Evolutionary conservation across 768 basidiomycete species (phyloP), one percentile per base, ranked within the genome.

Genomic region (Kwoniella bestiolae): DNA sequence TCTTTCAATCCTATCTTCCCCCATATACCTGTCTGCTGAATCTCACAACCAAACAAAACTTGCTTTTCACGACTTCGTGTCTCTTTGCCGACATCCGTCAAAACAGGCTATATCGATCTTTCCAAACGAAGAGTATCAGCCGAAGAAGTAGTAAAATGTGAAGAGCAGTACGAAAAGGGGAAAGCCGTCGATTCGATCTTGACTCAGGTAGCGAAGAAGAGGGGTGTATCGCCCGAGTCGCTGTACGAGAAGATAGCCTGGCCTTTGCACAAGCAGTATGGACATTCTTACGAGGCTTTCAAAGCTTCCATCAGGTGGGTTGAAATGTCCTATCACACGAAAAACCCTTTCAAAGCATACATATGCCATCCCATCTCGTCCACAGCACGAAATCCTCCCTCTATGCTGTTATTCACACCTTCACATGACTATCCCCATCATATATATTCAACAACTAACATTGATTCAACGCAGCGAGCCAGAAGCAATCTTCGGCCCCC

Each of bases 131-230:
- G 95, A 72, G 96, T 99, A 3, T 96, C 94, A 2, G 90, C 95
- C 2, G 96, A 99, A 79, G 96, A 98, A 79, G 95, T 99, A 78
- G 88, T 89, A n/a, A 96, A 96, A 83, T 98, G 96, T 83, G 95
- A 98, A 80, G 95, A 97, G 75, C 88, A 92, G 46, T 99, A 92
- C 82, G 93, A 95, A 87, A 99, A 99, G 83, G 94, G 92, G 16
- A 96, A 96, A 83, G 89, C 92, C 1, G 94, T 98, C 26, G 89
- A 93, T 44, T 93, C 78, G 26, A 82, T 82, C 66, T 69, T 81
- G 65, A 73, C 71, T 29, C 81, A 82, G 58, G 83, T 84, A 12
- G 79, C 83, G 1, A 82, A 83, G 67, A 83, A 83, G 79, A 75
- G 78, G 49, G 80, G 75, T 50, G 71, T 77, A 49, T 79, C 82